A percentile compares a stretch with the other conserved stretches of the same genome.
phyloP scores from a whole-genome alignment of 805 yeast species.

The Myxozyma monticola region DNA sequence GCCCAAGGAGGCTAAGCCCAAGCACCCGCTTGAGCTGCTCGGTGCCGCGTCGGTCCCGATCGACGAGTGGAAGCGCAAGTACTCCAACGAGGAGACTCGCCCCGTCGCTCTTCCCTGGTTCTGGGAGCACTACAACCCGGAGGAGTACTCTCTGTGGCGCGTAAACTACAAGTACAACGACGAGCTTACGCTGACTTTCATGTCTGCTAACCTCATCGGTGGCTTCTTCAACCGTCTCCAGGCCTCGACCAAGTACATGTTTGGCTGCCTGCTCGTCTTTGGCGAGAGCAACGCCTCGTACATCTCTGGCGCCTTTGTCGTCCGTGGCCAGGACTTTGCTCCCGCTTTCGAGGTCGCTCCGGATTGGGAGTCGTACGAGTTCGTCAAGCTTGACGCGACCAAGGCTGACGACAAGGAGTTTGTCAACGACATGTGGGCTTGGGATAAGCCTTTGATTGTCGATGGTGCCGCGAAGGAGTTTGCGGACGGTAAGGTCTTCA shows the following conservation, averaged over 20 bases:
- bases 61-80: conserved; percentile 94
- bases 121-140: conserved; percentile 92
- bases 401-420: conserved; percentile 75
- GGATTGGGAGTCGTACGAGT: conserved; percentile 94
- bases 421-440: conserved; percentile 90
- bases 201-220: conserved; percentile 97
- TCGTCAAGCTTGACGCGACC: conserved; percentile 78
- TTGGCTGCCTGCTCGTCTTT: conserved; percentile 90
- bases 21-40: conserved; percentile 86
- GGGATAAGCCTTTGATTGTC: conserved; percentile 90
- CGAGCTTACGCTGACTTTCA: conserved; percentile 93
- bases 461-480: conserved; percentile 82
- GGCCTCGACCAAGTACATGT: conserved; percentile 90
- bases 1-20: conserved; percentile 53
- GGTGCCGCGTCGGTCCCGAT: conserved; percentile 66
- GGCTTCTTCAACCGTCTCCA: conserved; percentile 95
- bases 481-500: conserved; percentile 97
- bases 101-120: conserved; percentile 93
- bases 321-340: conserved; percentile 86
- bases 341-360: conserved; percentile 99
- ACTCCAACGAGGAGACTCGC: conserved; percentile 98
- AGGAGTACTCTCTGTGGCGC: conserved; percentile 93
- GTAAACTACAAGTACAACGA: conserved; percentile 97
- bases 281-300: conserved; percentile 99
- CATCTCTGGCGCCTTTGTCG: conserved; percentile 89